Evolutionary conservation across 371 early-diverging fungal genomes (phyloP).

Genomic region (Apophysomyces trapeziformis): DNA sequence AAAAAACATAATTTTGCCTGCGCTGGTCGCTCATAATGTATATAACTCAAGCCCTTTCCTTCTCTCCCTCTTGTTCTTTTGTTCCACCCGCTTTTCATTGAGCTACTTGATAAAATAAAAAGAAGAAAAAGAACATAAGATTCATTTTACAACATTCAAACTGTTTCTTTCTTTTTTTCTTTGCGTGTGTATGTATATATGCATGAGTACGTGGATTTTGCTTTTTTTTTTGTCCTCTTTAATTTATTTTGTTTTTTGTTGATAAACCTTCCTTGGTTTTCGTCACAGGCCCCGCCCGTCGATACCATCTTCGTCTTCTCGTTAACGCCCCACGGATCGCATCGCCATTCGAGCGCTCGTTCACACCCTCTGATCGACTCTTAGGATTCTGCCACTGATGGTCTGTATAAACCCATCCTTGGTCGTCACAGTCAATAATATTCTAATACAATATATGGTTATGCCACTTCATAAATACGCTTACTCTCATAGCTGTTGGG

Average conservation of each 20-base stretch:
- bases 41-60: neutral
- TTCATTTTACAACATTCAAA: neutral
- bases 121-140: neutral
- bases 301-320: constrained; percentile 31
- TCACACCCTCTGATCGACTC: constrained; percentile 14
- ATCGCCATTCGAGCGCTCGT: constrained; percentile 12
- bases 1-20: neutral
- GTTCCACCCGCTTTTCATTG: neutral
- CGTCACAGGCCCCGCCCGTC: constrained; percentile 20
- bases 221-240: no score
- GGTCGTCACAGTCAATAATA: constrained; percentile 33
- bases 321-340: constrained; percentile 21
- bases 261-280: constrained; percentile 1
- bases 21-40: constrained; percentile 7
- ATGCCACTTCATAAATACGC: no score
- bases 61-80: neutral
- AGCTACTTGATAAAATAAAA: neutral
- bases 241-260: no score
- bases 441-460: neutral
- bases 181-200: neutral
- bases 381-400: constrained; percentile 36
- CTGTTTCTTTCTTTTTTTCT: no score
- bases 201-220: neutral
- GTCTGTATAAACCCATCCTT: constrained; percentile 43
- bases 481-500: no score